Evolutionary conservation across 108 stramenopile genomes (phyloP).

Genomic region (Nitzschia sp.): DNA sequence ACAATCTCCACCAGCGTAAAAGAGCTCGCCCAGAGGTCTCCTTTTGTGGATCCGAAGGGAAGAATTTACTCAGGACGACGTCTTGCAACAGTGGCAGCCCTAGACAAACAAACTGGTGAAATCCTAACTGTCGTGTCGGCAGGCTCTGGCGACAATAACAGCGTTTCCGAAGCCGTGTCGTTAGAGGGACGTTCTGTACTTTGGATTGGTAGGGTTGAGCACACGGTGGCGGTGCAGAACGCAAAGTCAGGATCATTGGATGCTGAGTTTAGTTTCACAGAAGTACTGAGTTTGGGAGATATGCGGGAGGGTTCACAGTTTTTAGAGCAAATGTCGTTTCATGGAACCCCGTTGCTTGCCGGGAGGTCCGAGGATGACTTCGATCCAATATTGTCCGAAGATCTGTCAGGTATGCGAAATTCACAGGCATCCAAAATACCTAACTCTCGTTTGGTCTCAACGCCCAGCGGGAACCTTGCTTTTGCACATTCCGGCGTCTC

Average conservation of each 20-base stretch:
- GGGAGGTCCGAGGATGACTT: background rate
- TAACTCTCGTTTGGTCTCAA: constrained; percentile 54
- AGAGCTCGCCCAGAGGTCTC: constrained; percentile 69
- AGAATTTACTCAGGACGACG: constrained; percentile 72
- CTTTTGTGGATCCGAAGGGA: constrained; percentile 78
- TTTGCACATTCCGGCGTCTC: constrained; percentile 44
- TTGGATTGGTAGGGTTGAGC: constrained; percentile 86
- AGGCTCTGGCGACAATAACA: constrained; percentile 9
- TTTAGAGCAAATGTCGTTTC: background rate
- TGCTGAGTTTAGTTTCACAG: constrained; percentile 66
- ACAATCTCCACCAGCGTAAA: constrained; percentile 58
- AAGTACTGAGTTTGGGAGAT: constrained; percentile 68
- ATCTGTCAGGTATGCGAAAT: background rate
- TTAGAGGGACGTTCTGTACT: constrained; percentile 53
- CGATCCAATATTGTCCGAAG: background rate
- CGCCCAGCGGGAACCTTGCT: constrained; percentile 73
- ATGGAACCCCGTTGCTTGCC: background rate
- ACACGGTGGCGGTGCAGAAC: constrained; percentile 73
- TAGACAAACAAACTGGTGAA: constrained; percentile 72
- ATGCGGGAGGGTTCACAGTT: constrained; percentile 38
- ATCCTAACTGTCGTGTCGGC: constrained; percentile 60
- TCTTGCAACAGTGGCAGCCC: constrained; percentile 59
- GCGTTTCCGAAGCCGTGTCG: constrained; percentile 2
- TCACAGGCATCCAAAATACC: background rate
- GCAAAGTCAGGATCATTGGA: constrained; percentile 62